Base-by-base conservation (phyloP, 2,329 filamentous ascomycete species). In the Paramyrothecium sp. region DNA sequence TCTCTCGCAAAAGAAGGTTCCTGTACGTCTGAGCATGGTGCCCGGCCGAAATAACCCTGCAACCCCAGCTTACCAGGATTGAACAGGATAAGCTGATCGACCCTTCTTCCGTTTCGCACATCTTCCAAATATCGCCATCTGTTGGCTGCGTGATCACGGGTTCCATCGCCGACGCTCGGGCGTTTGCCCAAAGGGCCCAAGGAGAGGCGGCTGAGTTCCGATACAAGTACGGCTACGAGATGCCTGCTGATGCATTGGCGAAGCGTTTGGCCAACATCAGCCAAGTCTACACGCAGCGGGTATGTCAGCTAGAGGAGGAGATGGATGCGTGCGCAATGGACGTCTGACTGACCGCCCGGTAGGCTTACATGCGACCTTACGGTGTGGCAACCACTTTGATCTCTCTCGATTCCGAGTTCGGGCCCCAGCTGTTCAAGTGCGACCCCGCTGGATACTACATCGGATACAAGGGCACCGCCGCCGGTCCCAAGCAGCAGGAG, bases 171-270 rank as follows among this genome's bases (percentile, higher is more conserved):
- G 95, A 99, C 81, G 95, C 95, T 60, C 86, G 95, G 74, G 93
- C 95, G 33, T 96, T 92, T 63, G 91, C 96, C 60, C 91, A 92
- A 77, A 89, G 95, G 70, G 95, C 95, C 63, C 90, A 95, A 79
- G 91, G 91, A 67, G 95, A 99, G 80, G 95, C 95, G 65, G 94
- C 94, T 57, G 94, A 99, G 74, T 99, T 99, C 81, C 88, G 89
- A 77, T 99, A 99, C 87, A 97, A 97, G 81, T 97, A 87, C 74
- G 95, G 95, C 70, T 99, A 99, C 78, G 95, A 99, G 83, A 99
- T 99, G 95, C 95, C 95, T 59, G 96, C 92, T 75, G 95, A 99
- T 77, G 95, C 92, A 54, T 80, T 99, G 70, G 91, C 95, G 63
- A 99, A 99, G 86, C 87, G 95, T 73, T 81, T 99, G 77, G 95